These are phyloP conservation scores for Fusarium oligoseptatum DNA, from an alignment of 2,329 filamentous ascomycete species.

Conservation along the genomic window DNA sequence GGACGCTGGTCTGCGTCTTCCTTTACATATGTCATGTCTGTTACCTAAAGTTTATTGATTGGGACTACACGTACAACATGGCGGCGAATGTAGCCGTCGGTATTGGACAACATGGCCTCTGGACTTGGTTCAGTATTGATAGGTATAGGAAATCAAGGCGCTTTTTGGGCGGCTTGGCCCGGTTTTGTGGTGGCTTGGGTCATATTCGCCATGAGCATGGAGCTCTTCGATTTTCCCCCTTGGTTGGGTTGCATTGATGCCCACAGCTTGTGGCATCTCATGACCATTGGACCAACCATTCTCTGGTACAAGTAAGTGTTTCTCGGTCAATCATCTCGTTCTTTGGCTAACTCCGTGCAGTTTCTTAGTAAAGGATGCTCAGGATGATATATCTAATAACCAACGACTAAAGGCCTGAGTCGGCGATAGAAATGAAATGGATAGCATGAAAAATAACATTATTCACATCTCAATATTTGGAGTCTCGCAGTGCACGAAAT, in stretches of 20 bases:
- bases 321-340: neutral
- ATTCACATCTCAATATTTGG: neutral
- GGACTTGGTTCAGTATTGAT: slow-evolving; percentile 85
- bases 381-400: slow-evolving; percentile 80
- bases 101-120: slow-evolving; percentile 83
- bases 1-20: slow-evolving; percentile 79
- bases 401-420: slow-evolving; percentile 75
- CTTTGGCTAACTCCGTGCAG: slow-evolving; percentile 61
- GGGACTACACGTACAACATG: slow-evolving; percentile 99
- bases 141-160: slow-evolving; percentile 79
- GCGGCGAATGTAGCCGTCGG: slow-evolving; percentile 89
- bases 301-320: slow-evolving; percentile 94
- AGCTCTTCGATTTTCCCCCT: slow-evolving; percentile 94
- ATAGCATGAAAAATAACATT: neutral
- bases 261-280: slow-evolving; percentile 95
- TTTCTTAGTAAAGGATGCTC: slow-evolving; percentile 87
- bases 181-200: slow-evolving; percentile 93
- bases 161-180: slow-evolving; percentile 88
- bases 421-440: neutral
- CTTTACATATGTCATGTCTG: slow-evolving; percentile 83
- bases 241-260: slow-evolving; percentile 87
- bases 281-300: slow-evolving; percentile 87
- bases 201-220: slow-evolving; percentile 92
- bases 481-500: slow-evolving; percentile 1
- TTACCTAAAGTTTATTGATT: slow-evolving; percentile 87